phyloP scores from a whole-genome alignment of 1,284 basidiomycete genomes.

The Golubevia pallescens region DNA sequence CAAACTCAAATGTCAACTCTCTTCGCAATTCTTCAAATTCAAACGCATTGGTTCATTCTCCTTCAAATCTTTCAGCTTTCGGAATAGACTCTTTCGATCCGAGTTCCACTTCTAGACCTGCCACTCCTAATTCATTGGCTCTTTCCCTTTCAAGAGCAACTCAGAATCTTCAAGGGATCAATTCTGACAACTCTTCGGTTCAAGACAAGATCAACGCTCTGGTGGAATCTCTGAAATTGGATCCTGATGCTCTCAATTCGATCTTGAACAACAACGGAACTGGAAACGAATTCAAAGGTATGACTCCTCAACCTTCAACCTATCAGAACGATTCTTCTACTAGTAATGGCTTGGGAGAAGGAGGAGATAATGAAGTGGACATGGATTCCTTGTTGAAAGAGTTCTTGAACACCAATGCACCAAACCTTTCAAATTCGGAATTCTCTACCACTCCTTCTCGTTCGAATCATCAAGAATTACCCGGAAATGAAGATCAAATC shows the following conservation, averaged over 20 bases:
- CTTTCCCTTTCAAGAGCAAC: conserved; percentile 7
- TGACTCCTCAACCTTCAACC: background rate
- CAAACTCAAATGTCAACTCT: no score
- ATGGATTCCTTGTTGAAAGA: conserved; percentile 13
- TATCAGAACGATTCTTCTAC: conserved; percentile 1
- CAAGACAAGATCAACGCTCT: conserved; percentile 55
- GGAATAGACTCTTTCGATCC: background rate
- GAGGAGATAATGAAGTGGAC: conserved; percentile 8
- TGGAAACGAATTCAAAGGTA: background rate
- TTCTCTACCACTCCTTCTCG: background rate
- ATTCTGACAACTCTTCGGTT: conserved; percentile 35
- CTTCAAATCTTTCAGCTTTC: background rate
- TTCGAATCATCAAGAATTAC: background rate
- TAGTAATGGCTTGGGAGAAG: background rate
- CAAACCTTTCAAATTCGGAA: conserved; percentile 3
- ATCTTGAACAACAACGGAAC: background rate
- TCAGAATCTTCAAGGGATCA: conserved; percentile 32
- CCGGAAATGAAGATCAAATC: background rate
- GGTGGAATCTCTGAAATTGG: conserved; percentile 42
- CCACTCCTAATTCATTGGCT: conserved; percentile 4
- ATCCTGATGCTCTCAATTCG: conserved; percentile 12
- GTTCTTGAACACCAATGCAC: conserved; percentile 9
- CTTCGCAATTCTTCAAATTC: no score
- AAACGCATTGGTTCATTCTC: no score
- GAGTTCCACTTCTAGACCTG: background rate